Percentiles rank a stretch among this genome's conserved stretches.
These are phyloP conservation scores for Macroventuria anomochaeta DNA, from an alignment of 2,329 filamentous ascomycete genomes.

Conservation along the genomic window DNA sequence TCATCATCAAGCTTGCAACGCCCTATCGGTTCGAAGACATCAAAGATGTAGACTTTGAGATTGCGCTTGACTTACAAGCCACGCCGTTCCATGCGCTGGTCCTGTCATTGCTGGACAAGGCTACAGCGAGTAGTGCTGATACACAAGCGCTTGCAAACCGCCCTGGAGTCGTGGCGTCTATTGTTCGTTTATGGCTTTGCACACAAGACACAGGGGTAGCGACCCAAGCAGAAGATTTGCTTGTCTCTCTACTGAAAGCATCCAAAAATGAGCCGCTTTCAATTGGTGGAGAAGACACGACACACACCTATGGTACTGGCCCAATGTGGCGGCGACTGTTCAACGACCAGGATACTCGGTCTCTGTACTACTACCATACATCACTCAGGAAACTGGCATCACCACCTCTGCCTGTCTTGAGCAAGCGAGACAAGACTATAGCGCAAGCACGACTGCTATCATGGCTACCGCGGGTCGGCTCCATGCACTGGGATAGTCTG, in stretches of 20 bases:
- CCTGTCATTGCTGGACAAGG: conserved; percentile 64
- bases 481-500: conserved; percentile 62
- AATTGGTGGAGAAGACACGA: conserved; percentile 36
- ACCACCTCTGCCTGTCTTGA: conserved; percentile 46
- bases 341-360: conserved; percentile 65
- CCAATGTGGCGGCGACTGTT: conserved; percentile 69
- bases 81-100: conserved; percentile 62
- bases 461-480: conserved; percentile 61
- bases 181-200: conserved; percentile 66
- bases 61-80: conserved; percentile 59
- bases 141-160: conserved; percentile 65
- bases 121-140: conserved; percentile 58
- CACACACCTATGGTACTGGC: conserved; percentile 39
- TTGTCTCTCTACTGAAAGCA: conserved; percentile 61
- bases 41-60: conserved; percentile 60
- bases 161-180: conserved; percentile 59
- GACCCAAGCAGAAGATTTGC: conserved; percentile 59
- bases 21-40: conserved; percentile 52
- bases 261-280: conserved; percentile 52
- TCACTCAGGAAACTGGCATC: conserved; percentile 51
- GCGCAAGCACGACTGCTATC: conserved; percentile 67
- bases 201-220: conserved; percentile 63
- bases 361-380: conserved; percentile 62
- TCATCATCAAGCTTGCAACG: conserved; percentile 58
- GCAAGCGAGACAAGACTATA: conserved; percentile 62